phyloP scores from a whole-genome alignment of 2,329 filamentous ascomycete genomes.

The Penicillium sp. region DNA sequence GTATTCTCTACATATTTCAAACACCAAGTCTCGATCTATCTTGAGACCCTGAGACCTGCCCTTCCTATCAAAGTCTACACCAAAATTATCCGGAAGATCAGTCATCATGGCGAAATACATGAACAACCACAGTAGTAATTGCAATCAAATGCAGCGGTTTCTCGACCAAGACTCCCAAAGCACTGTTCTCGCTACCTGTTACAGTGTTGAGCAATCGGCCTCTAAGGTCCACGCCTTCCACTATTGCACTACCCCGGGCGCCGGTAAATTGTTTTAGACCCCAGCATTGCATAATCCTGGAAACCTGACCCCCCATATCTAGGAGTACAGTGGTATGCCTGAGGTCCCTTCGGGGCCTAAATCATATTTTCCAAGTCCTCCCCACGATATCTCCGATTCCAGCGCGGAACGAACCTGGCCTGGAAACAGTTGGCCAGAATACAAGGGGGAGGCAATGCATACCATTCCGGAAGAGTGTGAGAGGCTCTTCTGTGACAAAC shows the following conservation, averaged over 20 bases:
- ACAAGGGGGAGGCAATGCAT: conserved; percentile 85
- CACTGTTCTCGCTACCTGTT: conserved; percentile 87
- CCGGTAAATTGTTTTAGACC: conserved; percentile 54
- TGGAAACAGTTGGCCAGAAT: conserved; percentile 37
- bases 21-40: not conserved
- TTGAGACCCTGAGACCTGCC: conserved; percentile 7
- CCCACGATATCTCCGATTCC: conserved; percentile 69
- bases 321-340: conserved; percentile 92
- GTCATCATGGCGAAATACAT: conserved; percentile 48
- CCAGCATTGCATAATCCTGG: not conserved
- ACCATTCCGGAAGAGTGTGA: conserved; percentile 99
- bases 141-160: conserved; percentile 57
- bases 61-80: conserved; percentile 3
- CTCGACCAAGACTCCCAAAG: conserved; percentile 49
- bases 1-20: conserved; percentile 1
- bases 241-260: conserved; percentile 89
- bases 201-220: conserved; percentile 68
- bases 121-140: conserved; percentile 70
- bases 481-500: conserved; percentile 98
- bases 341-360: conserved; percentile 85
- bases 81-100: conserved; percentile 10
- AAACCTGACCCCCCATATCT: conserved; percentile 12
- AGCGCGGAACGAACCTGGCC: conserved; percentile 54
- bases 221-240: conserved; percentile 77
- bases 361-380: conserved; percentile 83